Base-by-base conservation (phyloP, 116 monocot species). In the Dioscorea cayenensis region DNA sequence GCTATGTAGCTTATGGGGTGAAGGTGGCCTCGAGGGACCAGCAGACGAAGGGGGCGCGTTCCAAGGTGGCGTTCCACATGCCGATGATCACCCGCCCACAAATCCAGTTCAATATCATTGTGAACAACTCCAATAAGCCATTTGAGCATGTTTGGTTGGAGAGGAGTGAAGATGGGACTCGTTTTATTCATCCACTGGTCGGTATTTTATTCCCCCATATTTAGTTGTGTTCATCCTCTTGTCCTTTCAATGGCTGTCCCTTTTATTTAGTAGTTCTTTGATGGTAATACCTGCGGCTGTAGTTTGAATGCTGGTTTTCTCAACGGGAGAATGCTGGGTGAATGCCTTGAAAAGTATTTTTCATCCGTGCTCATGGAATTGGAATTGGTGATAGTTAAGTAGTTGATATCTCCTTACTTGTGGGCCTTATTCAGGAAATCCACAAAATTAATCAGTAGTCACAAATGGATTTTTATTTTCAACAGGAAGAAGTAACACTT, bases 101-200 rank as follows among this genome's bases (percentile, higher is more conserved):
- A 69, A 77, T 79, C 21, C 75, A 83, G 75, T 89, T 78, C 65
- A 77, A 70, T 48, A 94, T 99, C 25, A 66, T 88, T n/a, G 99
- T 94, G 27, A 91, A 99, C 77, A 99, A 99, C 67, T 51, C 63
- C 3, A 94, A 89, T 60, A 50, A 74, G 52, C 94, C 94, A 0
- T 99, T 94, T 66, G 84, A 94, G 36, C 99, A 99, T 80, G 91
- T 91, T 7, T 99, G 91, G 99, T 67, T 99, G 73, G 89, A 94
- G 83, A 86, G 63, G 77, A 94, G 86, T 68, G 75, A 81, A 60
- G 94, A 94, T 75, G 88, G 86, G 29, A 70, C 72, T 19, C 84
- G 77, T 60, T 63, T 84, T 16, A 52, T 94, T 11, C 99, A 99
- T 76, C 94, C 99, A 25, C 64, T 94, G 94, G 99, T 99, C 48